Percentiles rank a stretch among this genome's conserved stretches.
Conservation (phyloP, 352 stramenopile species). For the Globisporangium takayamanum region DNA sequence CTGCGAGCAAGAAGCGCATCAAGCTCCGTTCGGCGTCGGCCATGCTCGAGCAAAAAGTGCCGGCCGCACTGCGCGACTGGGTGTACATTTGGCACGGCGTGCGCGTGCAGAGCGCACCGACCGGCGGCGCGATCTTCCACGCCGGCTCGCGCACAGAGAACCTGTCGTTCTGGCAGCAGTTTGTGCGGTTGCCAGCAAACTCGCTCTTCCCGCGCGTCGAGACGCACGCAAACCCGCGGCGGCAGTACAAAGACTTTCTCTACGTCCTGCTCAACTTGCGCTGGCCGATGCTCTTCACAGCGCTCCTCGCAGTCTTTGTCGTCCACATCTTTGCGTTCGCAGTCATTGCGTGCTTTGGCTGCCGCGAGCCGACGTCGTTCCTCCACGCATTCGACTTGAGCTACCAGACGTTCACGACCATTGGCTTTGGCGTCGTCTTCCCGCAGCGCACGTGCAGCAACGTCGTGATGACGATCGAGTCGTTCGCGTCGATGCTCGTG, state of each 20-base stretch:
- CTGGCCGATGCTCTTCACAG: slow-evolving; percentile 62
- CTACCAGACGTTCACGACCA: slow-evolving; percentile 84
- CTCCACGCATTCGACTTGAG: slow-evolving; percentile 66
- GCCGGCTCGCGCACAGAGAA: slow-evolving; percentile 51
- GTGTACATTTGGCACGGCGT: slow-evolving; percentile 82
- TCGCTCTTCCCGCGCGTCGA: slow-evolving; percentile 65
- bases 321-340: slow-evolving; percentile 63
- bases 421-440: slow-evolving; percentile 78
- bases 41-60: slow-evolving; percentile 46
- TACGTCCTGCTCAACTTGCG: slow-evolving; percentile 82
- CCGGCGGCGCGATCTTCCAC: slow-evolving; percentile 55
- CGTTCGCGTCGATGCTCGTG: slow-evolving; percentile 77
- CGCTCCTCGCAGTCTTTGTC: slow-evolving; percentile 55
- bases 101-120: slow-evolving; percentile 34
- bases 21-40: slow-evolving; percentile 42
- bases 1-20: slow-evolving; percentile 75
- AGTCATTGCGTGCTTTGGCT: slow-evolving; percentile 34
- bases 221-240: slow-evolving; percentile 53
- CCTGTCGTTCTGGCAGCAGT: slow-evolving; percentile 64
- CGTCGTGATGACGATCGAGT: slow-evolving; percentile 63
- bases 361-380: slow-evolving; percentile 44
- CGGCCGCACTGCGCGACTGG: slow-evolving; percentile 59
- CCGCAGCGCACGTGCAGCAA: slow-evolving; percentile 61
- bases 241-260: slow-evolving; percentile 76
- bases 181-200: slow-evolving; percentile 59